These are phyloP conservation scores for Gynandropsis gynandra DNA, from an alignment of 345 rosid species.

Conservation along the genomic window DNA sequence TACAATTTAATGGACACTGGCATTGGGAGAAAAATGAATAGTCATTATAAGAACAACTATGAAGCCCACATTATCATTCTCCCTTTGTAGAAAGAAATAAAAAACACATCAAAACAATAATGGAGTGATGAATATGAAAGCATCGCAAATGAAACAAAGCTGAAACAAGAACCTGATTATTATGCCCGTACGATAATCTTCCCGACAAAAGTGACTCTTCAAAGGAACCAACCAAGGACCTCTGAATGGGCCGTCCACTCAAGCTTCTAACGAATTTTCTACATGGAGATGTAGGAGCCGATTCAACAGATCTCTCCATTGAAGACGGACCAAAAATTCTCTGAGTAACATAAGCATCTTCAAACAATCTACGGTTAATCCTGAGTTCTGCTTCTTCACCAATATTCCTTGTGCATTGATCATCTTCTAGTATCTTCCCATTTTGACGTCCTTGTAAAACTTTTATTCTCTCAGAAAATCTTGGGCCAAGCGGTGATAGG, in stretches of 20 bases:
- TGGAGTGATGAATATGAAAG: conserved; percentile 4
- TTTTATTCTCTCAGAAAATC: conserved; percentile 47
- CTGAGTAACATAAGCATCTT: conserved; percentile 39
- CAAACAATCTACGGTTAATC: conserved; percentile 46
- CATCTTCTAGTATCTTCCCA: conserved; percentile 33
- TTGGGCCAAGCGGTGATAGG: conserved; percentile 87
- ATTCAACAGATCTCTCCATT: conserved; percentile 42
- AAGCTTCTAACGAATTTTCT: conserved; percentile 50
- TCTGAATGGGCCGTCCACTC: conserved; percentile 65
- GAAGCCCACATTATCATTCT: too few relatives aligned
- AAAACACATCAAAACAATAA: too few relatives aligned
- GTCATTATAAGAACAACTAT: too few relatives aligned
- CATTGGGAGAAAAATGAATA: too few relatives aligned
- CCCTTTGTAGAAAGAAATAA: too few relatives aligned
- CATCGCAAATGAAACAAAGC: neutral
- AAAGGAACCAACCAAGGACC: conserved; percentile 95
- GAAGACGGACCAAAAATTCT: conserved; percentile 51
- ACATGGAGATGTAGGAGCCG: conserved; percentile 40
- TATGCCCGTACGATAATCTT: conserved; percentile 54
- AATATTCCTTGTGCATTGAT: conserved; percentile 29
- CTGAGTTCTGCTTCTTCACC: conserved; percentile 34
- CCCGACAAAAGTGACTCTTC: conserved; percentile 95
- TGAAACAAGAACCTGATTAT: conserved; percentile 48
- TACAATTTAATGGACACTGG: too few relatives aligned
- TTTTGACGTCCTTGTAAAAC: conserved; percentile 24